A percentile compares a stretch with the other conserved stretches of the same genome.
Evolutionary conservation across 202 grass and related monocot species (phyloP).

Genomic region (Carex sylvatica): DNA sequence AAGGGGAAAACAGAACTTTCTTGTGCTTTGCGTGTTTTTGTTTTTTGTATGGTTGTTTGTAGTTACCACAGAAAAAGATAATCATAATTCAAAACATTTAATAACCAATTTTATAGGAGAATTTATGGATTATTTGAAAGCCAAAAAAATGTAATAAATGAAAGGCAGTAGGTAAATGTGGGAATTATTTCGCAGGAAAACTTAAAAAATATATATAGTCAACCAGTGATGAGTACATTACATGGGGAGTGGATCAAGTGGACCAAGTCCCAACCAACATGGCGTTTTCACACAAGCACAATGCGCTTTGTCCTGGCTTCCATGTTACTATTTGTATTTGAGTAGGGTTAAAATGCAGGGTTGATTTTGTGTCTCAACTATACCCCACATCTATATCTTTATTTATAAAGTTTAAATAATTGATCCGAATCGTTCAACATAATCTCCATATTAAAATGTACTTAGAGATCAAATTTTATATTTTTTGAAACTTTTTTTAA

Average conservation of each 20-base stretch:
- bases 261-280: constrained; percentile 13
- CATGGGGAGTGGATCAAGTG: constrained; percentile 13
- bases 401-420: too few species aligned
- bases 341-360: too few species aligned
- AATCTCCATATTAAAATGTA: too few species aligned
- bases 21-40: not conserved
- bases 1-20: not conserved
- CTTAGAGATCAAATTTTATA: too few species aligned
- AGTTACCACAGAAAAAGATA: not conserved
- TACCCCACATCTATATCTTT: too few species aligned
- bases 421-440: too few species aligned
- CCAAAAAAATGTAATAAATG: not conserved
- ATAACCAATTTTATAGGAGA: not conserved
- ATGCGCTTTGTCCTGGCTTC: not conserved
- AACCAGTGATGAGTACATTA: constrained; percentile 11
- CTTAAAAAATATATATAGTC: not conserved
- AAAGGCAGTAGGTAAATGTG: not conserved
- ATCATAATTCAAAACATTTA: not conserved
- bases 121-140: not conserved
- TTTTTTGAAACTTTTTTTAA: too few species aligned
- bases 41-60: not conserved
- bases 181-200: not conserved
- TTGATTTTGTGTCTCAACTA: too few species aligned
- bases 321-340: constrained; percentile 12
- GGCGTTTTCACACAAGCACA: not conserved